Conservation (phyloP, 225 moss, liverwort and hornwort species). For the Sphagnum tenellum region DNA sequence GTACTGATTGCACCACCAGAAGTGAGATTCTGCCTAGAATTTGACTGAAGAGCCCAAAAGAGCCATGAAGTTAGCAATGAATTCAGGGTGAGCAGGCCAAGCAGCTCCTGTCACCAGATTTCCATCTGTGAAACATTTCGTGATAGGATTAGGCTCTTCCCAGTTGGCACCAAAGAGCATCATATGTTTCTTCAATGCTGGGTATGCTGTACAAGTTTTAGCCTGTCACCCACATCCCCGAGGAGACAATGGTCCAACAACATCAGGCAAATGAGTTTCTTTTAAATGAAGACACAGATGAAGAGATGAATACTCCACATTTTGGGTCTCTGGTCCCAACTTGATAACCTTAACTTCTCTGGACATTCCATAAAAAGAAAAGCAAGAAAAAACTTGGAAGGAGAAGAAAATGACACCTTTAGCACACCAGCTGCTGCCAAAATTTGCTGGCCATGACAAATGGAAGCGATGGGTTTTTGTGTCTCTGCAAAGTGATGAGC, state of each 20-base stretch:
- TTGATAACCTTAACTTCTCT: too few species aligned
- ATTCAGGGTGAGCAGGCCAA: conserved; percentile 97
- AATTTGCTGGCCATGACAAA: conserved; percentile 94
- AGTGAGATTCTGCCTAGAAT: conserved; percentile 42
- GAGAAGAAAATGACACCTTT: conserved; percentile 35
- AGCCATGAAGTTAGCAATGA: conserved; percentile 60
- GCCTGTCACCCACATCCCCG: conserved; percentile 31
- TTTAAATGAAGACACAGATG: too few species aligned
- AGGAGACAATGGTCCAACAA: neutral
- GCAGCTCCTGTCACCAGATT: conserved; percentile 85
- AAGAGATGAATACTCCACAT: too few species aligned
- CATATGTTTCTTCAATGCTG: conserved; percentile 75
- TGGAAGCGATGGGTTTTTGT: conserved; percentile 83
- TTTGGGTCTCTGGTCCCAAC: too few species aligned
- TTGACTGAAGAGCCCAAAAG: conserved; percentile 51
- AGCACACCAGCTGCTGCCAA: conserved; percentile 85
- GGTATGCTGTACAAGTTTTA: conserved; percentile 91
- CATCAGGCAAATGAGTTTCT: neutral
- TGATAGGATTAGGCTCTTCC: conserved; percentile 67
- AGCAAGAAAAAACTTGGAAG: too few species aligned
- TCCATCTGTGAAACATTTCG: conserved; percentile 79
- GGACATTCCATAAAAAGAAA: too few species aligned
- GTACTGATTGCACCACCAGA: too few species aligned
- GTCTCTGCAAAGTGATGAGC: conserved; percentile 51
- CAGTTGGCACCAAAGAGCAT: conserved; percentile 70